phyloP scores from a whole-genome alignment of 2,329 filamentous ascomycete species.

The Pseudocercospora fuligena region DNA sequence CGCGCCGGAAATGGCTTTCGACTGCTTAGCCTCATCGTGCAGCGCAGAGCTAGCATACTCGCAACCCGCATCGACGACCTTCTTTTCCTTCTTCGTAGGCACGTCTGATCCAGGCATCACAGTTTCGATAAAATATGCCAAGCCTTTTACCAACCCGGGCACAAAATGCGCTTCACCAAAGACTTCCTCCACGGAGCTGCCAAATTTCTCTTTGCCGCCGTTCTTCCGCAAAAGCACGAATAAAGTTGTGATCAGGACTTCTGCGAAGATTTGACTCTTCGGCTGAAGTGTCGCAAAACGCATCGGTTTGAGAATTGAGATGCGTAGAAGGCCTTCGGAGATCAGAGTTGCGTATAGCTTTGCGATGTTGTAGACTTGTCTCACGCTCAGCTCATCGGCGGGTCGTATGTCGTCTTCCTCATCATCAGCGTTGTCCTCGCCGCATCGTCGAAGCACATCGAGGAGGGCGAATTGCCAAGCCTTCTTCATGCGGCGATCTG shows the following conservation, averaged over 20 bases:
- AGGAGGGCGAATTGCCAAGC: slow-evolving; percentile 87
- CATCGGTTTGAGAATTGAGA: slow-evolving; percentile 68
- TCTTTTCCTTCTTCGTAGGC: slow-evolving; percentile 55
- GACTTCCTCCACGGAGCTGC: slow-evolving; percentile 65
- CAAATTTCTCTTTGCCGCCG: slow-evolving; percentile 47
- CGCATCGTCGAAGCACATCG: slow-evolving; percentile 82
- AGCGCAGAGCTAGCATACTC: slow-evolving; percentile 34
- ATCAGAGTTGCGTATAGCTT: slow-evolving; percentile 69
- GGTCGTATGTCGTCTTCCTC: slow-evolving; percentile 62
- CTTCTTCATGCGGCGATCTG: slow-evolving; percentile 74
- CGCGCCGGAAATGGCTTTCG: neutral
- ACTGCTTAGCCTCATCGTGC: slow-evolving; percentile 20
- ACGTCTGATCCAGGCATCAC: slow-evolving; percentile 70
- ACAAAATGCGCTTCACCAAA: slow-evolving; percentile 69
- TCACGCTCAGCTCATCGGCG: slow-evolving; percentile 60
- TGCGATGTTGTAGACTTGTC: slow-evolving; percentile 69
- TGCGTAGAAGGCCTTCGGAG: slow-evolving; percentile 61
- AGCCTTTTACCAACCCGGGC: slow-evolving; percentile 70
- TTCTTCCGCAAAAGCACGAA: slow-evolving; percentile 61
- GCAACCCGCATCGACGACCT: slow-evolving; percentile 54
- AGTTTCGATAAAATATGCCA: slow-evolving; percentile 81
- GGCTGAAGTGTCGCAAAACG: slow-evolving; percentile 78
- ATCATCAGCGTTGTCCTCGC: slow-evolving; percentile 70
- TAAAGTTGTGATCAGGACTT: slow-evolving; percentile 77
- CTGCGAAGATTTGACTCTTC: slow-evolving; percentile 77